Evolutionary conservation across 768 basidiomycete genomes (phyloP).

Genomic region (Panellus pusillus): DNA sequence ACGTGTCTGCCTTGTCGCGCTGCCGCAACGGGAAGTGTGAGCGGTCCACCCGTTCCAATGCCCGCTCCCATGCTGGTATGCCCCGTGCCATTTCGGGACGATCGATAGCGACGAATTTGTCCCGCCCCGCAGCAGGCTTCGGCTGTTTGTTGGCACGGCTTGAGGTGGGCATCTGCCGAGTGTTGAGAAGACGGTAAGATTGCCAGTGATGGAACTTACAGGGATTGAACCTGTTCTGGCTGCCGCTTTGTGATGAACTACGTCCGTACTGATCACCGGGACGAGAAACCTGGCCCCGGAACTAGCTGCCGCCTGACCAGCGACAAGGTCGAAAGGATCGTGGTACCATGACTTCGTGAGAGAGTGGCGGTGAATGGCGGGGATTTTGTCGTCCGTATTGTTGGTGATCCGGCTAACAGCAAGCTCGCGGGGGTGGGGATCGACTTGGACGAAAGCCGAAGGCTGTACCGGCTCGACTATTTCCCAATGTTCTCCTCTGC

Average conservation of each 20-base stretch:
- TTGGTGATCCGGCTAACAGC: background rate
- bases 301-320: too few relatives aligned
- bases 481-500: background rate
- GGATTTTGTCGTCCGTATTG: background rate
- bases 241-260: too few relatives aligned
- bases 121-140: background rate
- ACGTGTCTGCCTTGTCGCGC: background rate
- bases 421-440: background rate
- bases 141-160: background rate
- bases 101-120: background rate
- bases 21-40: background rate
- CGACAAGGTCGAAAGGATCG: background rate
- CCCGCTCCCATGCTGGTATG: too few relatives aligned
- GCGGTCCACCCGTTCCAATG: background rate
- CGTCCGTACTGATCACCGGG: too few relatives aligned
- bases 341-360: background rate
- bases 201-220: too few relatives aligned
- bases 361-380: background rate
- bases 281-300: too few relatives aligned
- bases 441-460: background rate
- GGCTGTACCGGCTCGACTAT: background rate
- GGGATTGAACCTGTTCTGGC: background rate
- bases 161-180: background rate
- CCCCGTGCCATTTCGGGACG: constrained; percentile 2
- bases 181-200: too few relatives aligned